A percentile compares a stretch with the other conserved stretches of the same genome.
Evolutionary conservation across 257 asterid genomes (phyloP).

Genomic region (Solanum medicagineum): DNA sequence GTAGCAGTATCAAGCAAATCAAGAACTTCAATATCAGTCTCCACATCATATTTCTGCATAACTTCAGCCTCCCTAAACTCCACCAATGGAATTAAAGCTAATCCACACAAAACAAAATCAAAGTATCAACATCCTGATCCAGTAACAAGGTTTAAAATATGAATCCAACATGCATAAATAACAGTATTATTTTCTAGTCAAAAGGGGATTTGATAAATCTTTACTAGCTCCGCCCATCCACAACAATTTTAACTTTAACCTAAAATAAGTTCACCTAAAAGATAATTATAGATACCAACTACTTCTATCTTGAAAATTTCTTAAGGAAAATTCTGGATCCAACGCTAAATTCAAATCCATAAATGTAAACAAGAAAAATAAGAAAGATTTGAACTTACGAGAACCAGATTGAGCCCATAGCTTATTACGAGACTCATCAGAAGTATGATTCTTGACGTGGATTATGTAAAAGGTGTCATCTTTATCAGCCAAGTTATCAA

Average conservation of each 20-base stretch:
- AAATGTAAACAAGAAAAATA: too few relatives aligned
- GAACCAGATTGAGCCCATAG: slow-evolving; percentile 60
- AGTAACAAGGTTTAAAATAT: too few relatives aligned
- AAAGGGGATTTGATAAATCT: too few relatives aligned
- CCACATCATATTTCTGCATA: slow-evolving; percentile 52
- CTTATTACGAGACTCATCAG: slow-evolving; percentile 28
- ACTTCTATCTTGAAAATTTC: too few relatives aligned
- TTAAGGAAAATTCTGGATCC: too few relatives aligned
- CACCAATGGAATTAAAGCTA: slow-evolving; percentile 69
- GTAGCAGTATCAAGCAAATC: slow-evolving; percentile 74
- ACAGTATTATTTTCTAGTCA: too few relatives aligned
- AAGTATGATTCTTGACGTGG: slow-evolving; percentile 33
- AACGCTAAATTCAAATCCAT: background rate
- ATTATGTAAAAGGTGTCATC: slow-evolving; percentile 54
- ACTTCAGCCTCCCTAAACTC: slow-evolving; percentile 75
- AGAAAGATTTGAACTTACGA: slow-evolving; percentile 26
- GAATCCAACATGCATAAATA: too few relatives aligned
- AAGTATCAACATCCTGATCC: background rate
- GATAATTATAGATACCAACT: background rate
- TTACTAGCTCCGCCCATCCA: background rate
- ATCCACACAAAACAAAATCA: background rate
- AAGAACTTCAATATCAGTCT: slow-evolving; percentile 58
- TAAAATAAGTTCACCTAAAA: background rate
- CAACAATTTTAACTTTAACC: background rate
- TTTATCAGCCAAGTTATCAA: slow-evolving; percentile 68